A percentile compares a stretch with the other conserved stretches of the same genome.
phyloP scores from a whole-genome alignment of 345 rosid species.

The Eucalyptus marginata region DNA sequence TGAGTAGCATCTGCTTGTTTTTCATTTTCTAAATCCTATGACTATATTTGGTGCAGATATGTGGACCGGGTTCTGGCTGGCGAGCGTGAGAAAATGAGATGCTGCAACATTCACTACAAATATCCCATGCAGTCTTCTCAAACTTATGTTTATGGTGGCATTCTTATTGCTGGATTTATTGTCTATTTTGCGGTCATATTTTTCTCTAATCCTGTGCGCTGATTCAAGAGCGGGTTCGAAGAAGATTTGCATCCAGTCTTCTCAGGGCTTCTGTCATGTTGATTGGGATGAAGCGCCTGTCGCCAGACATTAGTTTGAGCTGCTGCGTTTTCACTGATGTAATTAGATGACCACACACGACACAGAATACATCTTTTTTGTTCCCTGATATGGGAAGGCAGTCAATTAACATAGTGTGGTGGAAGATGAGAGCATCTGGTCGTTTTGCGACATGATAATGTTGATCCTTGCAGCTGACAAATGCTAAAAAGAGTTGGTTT shows the following conservation, averaged over 20 bases:
- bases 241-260: neutral
- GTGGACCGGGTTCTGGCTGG: constrained; percentile 58
- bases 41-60: constrained; percentile 31
- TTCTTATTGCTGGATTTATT: constrained; percentile 78
- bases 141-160: constrained; percentile 76
- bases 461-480: neutral
- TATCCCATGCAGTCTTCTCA: constrained; percentile 74
- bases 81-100: constrained; percentile 76
- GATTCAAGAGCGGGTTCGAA: neutral
- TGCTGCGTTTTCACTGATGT: neutral
- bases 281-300: neutral
- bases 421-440: neutral
- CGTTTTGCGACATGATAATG: neutral
- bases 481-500: neutral
- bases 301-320: neutral
- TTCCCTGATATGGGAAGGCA: neutral
- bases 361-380: neutral
- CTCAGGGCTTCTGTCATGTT: neutral
- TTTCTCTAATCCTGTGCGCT: constrained; percentile 83
- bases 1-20: neutral
- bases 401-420: neutral
- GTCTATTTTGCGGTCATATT: constrained; percentile 83
- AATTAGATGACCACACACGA: neutral
- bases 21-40: neutral
- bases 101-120: constrained; percentile 75